phyloP scores from a whole-genome alignment of 495 filamentous ascomycete species.

The Barbatosphaeria neglecta region DNA sequence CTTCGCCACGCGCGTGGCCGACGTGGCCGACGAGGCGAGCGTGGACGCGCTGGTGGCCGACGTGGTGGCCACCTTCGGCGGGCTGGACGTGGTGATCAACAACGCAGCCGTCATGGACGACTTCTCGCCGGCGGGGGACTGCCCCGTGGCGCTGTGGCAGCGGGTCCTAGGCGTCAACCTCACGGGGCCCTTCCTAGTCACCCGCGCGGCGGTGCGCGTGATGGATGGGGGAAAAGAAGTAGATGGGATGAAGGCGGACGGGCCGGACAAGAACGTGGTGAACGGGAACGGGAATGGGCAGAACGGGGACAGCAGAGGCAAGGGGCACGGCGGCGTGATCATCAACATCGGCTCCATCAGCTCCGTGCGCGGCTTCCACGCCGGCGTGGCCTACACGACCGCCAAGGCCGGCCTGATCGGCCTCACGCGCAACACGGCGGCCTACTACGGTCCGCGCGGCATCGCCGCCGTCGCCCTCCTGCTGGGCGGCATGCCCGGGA shows the following conservation, averaged over 20 bases:
- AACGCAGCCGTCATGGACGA: slow-evolving; percentile 42
- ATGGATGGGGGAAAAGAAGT: slow-evolving; percentile 26
- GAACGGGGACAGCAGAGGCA: slow-evolving; percentile 3
- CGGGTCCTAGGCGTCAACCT: slow-evolving; percentile 47
- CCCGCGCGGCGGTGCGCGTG: slow-evolving; percentile 40
- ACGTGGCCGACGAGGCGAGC: slow-evolving; percentile 24
- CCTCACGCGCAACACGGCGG: slow-evolving; percentile 52
- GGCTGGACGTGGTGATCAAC: slow-evolving; percentile 39
- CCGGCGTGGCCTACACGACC: slow-evolving; percentile 44
- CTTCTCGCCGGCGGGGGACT: slow-evolving; percentile 41
- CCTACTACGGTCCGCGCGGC: slow-evolving; percentile 43
- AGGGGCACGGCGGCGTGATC: slow-evolving; percentile 22
- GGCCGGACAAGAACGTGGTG: too few relatives aligned
- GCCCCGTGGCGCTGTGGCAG: slow-evolving; percentile 43
- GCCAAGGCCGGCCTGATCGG: slow-evolving; percentile 45
- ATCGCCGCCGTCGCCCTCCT: slow-evolving; percentile 46
- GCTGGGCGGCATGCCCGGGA: slow-evolving; percentile 45
- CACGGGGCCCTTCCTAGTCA: slow-evolving; percentile 43
- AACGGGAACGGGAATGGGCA: too few relatives aligned
- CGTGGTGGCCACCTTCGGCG: slow-evolving; percentile 24
- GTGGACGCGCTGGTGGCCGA: slow-evolving; percentile 21
- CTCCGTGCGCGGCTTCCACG: slow-evolving; percentile 14
- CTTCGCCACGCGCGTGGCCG: slow-evolving; percentile 18
- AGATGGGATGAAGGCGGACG: too few relatives aligned
- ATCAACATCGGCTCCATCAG: slow-evolving; percentile 38